Evolutionary conservation across 2,329 filamentous ascomycete species (phyloP).

Genomic region (Nemania serpens): DNA sequence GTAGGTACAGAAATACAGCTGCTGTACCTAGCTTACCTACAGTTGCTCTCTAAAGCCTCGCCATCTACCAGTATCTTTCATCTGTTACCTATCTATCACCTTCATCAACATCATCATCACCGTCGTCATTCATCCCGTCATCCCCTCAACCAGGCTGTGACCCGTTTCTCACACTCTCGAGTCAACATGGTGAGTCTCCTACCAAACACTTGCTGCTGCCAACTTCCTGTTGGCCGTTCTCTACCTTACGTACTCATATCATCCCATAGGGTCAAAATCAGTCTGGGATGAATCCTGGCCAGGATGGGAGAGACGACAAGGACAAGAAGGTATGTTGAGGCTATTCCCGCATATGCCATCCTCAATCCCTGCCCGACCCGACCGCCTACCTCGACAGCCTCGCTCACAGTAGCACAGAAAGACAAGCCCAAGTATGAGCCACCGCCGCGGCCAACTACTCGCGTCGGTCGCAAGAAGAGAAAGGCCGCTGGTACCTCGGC

Average conservation of each 20-base stretch:
- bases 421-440: constrained; percentile 99
- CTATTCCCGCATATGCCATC: not conserved
- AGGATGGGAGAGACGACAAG: constrained; percentile 81
- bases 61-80: not conserved
- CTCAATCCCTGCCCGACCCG: not conserved
- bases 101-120: not conserved
- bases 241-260: constrained; percentile 18
- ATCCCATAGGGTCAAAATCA: constrained; percentile 75
- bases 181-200: constrained; percentile 35
- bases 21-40: not conserved
- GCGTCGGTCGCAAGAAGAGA: constrained; percentile 98
- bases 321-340: constrained; percentile 86
- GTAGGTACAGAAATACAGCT: not conserved
- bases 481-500: constrained; percentile 92
- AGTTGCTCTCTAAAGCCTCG: not conserved
- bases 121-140: not conserved
- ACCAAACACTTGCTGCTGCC: not conserved
- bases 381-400: not conserved
- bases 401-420: constrained; percentile 64
- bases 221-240: not conserved
- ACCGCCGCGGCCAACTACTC: constrained; percentile 92
- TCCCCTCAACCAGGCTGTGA: constrained; percentile 9
- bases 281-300: constrained; percentile 80
- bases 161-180: constrained; percentile 23
- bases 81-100: no score